A percentile compares a stretch with the other conserved stretches of the same genome.
phyloP scores from a whole-genome alignment of 306 rosid genomes.

The Purshia tridentata region DNA sequence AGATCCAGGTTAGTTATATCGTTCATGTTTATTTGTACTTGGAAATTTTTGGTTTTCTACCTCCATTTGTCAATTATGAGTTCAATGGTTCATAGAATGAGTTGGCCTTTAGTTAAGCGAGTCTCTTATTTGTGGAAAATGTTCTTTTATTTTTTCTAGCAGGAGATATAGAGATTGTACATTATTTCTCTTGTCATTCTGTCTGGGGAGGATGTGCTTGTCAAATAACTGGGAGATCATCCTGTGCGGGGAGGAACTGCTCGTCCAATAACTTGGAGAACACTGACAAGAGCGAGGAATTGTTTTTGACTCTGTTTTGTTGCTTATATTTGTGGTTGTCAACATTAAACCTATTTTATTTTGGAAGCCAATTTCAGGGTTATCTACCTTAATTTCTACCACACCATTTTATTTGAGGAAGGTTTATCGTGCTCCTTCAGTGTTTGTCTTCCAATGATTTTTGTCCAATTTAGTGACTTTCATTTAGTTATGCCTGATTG shows the following conservation, averaged over 20 bases:
- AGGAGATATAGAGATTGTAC: slow-evolving; percentile 43
- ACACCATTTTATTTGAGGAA: not conserved
- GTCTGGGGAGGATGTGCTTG: slow-evolving; percentile 44
- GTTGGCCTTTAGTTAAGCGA: not conserved
- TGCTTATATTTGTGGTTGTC: slow-evolving; percentile 29
- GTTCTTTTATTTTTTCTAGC: slow-evolving; percentile 29
- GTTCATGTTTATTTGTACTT: not conserved
- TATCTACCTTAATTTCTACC: slow-evolving; percentile 10
- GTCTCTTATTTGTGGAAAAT: slow-evolving; percentile 24
- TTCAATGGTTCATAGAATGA: not conserved
- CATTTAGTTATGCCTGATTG: not conserved
- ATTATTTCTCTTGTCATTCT: slow-evolving; percentile 41
- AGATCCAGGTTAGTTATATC: slow-evolving; percentile 36
- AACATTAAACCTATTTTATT: slow-evolving; percentile 9
- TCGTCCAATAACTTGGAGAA: slow-evolving; percentile 53
- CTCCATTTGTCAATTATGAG: not conserved
- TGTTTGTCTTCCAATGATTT: slow-evolving; percentile 5
- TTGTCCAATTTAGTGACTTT: slow-evolving; percentile 4
- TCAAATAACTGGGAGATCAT: slow-evolving; percentile 53
- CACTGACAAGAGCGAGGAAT: slow-evolving; percentile 30
- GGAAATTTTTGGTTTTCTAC: not conserved
- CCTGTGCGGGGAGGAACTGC: slow-evolving; percentile 39
- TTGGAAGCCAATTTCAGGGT: slow-evolving; percentile 18
- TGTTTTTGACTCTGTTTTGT: slow-evolving; percentile 30
- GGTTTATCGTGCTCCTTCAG: slow-evolving; percentile 5